These are phyloP conservation scores for Clavispora vitiphila DNA, from an alignment of 805 yeast species.

Conservation along the genomic window DNA sequence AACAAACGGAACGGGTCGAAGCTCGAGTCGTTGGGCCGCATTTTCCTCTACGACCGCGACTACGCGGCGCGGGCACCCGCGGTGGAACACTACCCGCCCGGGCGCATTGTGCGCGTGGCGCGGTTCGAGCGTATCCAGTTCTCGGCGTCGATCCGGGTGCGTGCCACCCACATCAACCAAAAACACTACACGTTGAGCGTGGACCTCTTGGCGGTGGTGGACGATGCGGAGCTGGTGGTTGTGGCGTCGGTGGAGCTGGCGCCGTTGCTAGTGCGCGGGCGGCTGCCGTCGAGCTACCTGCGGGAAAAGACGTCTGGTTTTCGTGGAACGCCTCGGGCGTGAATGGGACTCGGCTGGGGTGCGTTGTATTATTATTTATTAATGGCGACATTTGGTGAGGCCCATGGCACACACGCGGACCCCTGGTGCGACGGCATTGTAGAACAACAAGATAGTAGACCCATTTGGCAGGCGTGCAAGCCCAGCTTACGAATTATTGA, in stretches of 20 bases:
- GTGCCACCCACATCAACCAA: conserved; percentile 32
- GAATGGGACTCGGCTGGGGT: too few species aligned
- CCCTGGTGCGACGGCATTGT: too few species aligned
- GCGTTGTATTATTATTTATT: too few species aligned
- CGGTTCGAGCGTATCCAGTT: conserved; percentile 68
- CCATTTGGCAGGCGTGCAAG: too few species aligned
- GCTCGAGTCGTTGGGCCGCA: conserved; percentile 48
- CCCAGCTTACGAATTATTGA: too few species aligned
- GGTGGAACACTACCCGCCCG: conserved; percentile 1
- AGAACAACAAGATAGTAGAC: too few species aligned
- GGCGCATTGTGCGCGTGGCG: conserved; percentile 40
- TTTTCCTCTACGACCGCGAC: conserved; percentile 27
- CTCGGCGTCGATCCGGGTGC: conserved; percentile 42
- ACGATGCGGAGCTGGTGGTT: conserved; percentile 27
- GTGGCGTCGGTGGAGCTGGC: conserved; percentile 52
- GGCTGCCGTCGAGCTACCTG: conserved; percentile 58
- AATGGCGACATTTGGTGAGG: too few species aligned
- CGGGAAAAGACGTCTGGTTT: conserved; percentile 8
- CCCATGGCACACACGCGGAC: too few species aligned
- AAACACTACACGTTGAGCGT: conserved; percentile 50
- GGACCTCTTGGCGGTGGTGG: conserved; percentile 43
- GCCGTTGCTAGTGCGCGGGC: conserved; percentile 55
- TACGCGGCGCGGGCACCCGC: conserved; percentile 4
- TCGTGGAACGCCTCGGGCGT: conserved; percentile 2
- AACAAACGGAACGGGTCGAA: conserved; percentile 56